Evolutionary conservation across 352 stramenopile species (phyloP).

Genomic region (Globisporangium rhizosaccharum): DNA sequence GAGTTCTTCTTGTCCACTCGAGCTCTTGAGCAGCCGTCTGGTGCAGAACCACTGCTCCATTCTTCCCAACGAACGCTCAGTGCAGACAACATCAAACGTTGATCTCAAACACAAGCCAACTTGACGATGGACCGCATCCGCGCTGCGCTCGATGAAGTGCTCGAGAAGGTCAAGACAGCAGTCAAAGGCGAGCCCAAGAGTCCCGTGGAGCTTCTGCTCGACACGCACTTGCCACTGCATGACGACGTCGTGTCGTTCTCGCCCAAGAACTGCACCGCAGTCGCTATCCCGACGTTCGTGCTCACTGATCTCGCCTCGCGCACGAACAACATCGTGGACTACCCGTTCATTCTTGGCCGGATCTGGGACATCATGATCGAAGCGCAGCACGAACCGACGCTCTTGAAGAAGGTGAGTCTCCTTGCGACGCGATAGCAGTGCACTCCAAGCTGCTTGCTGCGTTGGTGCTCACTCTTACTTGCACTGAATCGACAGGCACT

Average conservation of each 20-base stretch:
- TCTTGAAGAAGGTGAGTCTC: conserved; percentile 49
- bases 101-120: not conserved
- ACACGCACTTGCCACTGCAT: conserved; percentile 53
- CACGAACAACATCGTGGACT: conserved; percentile 72
- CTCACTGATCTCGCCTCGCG: conserved; percentile 60
- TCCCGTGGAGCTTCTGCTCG: conserved; percentile 53
- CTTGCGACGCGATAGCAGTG: too few relatives aligned
- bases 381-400: conserved; percentile 35
- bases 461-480: not conserved
- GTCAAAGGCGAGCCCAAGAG: conserved; percentile 52
- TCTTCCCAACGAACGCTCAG: too few relatives aligned
- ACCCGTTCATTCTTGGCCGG: conserved; percentile 59
- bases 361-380: conserved; percentile 71
- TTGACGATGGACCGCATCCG: conserved; percentile 47
- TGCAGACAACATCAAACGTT: too few relatives aligned
- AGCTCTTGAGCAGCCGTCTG: too few relatives aligned
- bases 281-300: conserved; percentile 42
- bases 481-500: conserved; percentile 27
- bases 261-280: conserved; percentile 24
- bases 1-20: too few relatives aligned
- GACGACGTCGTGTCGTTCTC: conserved; percentile 43
- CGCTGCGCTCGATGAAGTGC: conserved; percentile 51
- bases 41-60: too few relatives aligned
- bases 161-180: conserved; percentile 54
- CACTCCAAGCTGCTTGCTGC: not conserved